A percentile compares a stretch with the other conserved stretches of the same genome.
Evolutionary conservation across 148 eudicot genomes (phyloP).

Genomic region (Fallopia convolvulus): DNA sequence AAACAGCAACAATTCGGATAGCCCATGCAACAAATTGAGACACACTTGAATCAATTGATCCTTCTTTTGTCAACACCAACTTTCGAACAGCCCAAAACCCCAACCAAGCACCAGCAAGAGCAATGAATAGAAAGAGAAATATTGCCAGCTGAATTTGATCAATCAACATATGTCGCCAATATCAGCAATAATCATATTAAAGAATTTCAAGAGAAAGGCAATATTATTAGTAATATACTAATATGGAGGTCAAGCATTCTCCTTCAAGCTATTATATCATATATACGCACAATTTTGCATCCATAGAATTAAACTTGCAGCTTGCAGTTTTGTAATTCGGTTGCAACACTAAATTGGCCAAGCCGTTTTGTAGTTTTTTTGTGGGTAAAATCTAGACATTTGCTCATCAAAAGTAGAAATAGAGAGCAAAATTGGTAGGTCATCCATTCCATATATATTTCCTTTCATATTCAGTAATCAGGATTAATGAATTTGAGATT

Average conservation of each 20-base stretch:
- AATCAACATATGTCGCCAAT: neutral
- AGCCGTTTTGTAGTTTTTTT: neutral
- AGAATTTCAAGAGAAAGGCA: neutral
- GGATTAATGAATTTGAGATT: neutral
- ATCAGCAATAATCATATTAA: neutral
- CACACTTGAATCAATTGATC: constrained; percentile 52
- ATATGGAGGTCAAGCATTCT: neutral
- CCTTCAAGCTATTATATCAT: neutral
- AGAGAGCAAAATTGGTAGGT: neutral
- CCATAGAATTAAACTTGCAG: neutral
- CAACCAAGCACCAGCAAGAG: constrained; percentile 86
- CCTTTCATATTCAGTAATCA: neutral
- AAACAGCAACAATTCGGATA: constrained; percentile 59
- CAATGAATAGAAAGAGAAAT: constrained; percentile 53
- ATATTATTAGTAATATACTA: neutral
- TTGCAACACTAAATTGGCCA: neutral
- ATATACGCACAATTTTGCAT: neutral
- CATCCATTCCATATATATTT: neutral
- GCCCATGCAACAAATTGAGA: constrained; percentile 81
- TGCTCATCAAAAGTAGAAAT: neutral
- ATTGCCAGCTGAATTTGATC: constrained; percentile 56
- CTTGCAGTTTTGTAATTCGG: neutral
- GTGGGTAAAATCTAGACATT: neutral
- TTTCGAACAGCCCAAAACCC: constrained; percentile 96
- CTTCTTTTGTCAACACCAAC: constrained; percentile 70